These are phyloP conservation scores for Harringtonia lauricola DNA, from an alignment of 2,329 filamentous ascomycete genomes.

Conservation along the genomic window DNA sequence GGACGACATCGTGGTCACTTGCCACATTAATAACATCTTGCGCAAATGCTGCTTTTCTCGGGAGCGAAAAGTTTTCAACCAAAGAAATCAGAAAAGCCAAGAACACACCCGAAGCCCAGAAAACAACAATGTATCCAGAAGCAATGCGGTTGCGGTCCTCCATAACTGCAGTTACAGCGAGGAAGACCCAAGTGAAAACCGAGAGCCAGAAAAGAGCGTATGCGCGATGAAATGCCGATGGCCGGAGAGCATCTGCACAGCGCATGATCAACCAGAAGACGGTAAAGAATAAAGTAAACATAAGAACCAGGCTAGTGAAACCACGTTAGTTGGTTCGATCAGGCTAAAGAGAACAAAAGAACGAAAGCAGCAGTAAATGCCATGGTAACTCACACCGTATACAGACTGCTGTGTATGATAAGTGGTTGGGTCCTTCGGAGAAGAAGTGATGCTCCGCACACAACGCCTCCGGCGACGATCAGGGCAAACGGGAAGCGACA, in stretches of 20 bases:
- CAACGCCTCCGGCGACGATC: conserved; percentile 52
- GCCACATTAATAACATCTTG: conserved; percentile 27
- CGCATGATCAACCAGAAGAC: conserved; percentile 74
- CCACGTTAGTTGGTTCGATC: background rate
- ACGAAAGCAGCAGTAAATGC: background rate
- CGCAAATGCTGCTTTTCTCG: conserved; percentile 59
- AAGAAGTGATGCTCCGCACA: conserved; percentile 63
- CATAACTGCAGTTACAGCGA: conserved; percentile 64
- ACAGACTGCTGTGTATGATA: conserved; percentile 83
- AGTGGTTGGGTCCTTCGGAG: conserved; percentile 76
- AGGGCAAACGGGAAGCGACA: conserved; percentile 76
- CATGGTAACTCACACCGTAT: conserved; percentile 49
- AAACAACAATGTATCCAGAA: conserved; percentile 70
- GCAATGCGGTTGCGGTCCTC: conserved; percentile 63
- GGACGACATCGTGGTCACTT: conserved; percentile 25
- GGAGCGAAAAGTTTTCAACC: conserved; percentile 68
- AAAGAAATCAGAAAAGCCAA: conserved; percentile 65
- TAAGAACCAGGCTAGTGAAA: conserved; percentile 60
- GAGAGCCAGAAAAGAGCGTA: conserved; percentile 84
- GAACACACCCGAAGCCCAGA: conserved; percentile 68
- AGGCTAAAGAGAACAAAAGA: background rate
- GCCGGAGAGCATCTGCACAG: conserved; percentile 67
- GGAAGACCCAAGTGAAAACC: conserved; percentile 56
- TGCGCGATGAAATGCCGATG: conserved; percentile 73
- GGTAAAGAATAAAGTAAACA: conserved; percentile 69